Evolutionary conservation across 1,284 basidiomycete species (phyloP).

Genomic region (Sparassis latifolia): DNA sequence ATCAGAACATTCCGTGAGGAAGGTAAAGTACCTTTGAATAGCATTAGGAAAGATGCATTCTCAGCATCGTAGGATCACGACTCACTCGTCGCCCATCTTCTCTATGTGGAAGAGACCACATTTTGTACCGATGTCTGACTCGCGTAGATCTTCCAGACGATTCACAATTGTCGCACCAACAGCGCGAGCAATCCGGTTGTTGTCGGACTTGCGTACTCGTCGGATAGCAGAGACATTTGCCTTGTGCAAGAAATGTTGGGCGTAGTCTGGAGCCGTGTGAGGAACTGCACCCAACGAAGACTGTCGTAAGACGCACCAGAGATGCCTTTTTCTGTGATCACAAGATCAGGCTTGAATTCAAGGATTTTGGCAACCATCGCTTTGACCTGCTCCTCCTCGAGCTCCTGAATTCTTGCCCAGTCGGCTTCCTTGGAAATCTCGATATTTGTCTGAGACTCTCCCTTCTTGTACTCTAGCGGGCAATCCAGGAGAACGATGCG

Average conservation of each 20-base stretch:
- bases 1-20: conserved; percentile 86
- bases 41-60: neutral
- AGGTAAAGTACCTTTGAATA: conserved; percentile 86
- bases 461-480: conserved; percentile 98
- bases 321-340: conserved; percentile 97
- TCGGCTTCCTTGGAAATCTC: conserved; percentile 94
- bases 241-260: conserved; percentile 89
- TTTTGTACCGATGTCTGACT: conserved; percentile 85
- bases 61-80: conserved; percentile 8
- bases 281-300: too few relatives aligned
- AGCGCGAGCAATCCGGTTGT: conserved; percentile 96
- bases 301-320: conserved; percentile 53
- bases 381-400: conserved; percentile 98
- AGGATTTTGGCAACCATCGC: conserved; percentile 81
- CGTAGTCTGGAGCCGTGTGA: conserved; percentile 57
- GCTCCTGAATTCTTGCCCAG: conserved; percentile 89
- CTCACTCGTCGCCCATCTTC: conserved; percentile 95
- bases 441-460: conserved; percentile 98
- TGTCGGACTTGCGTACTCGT: conserved; percentile 95
- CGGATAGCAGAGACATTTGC: conserved; percentile 90
- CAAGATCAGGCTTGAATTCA: conserved; percentile 92
- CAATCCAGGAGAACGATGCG: conserved; percentile 91
- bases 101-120: conserved; percentile 96
- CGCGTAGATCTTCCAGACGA: conserved; percentile 91
- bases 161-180: conserved; percentile 97